Evolutionary conservation across 768 basidiomycete genomes (phyloP), one percentile per base, ranked within the genome.

Genomic region (Lactifluus subvellereus): DNA sequence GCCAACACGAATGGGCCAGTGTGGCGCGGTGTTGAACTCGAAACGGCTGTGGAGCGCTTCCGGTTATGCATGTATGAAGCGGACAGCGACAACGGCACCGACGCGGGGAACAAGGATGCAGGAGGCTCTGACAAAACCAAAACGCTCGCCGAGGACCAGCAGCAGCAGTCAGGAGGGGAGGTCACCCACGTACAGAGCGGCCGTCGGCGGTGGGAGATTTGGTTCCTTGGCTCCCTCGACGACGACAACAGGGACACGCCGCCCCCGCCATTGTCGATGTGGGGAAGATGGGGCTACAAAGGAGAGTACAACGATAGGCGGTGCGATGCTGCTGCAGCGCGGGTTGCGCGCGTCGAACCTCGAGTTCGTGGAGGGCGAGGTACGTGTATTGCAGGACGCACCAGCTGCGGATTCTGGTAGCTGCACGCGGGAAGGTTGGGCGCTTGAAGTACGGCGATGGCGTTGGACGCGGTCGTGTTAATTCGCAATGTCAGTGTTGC

Each of bases 21-120:
- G 37, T 62, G 57, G 30, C 68, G 69, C 16, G 69, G 63, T 1
- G 66, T 73, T 35, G 66, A 73, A 58, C 67, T 73, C 49, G 72
- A 74, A 59, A 74, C 73, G 6, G 54, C 66, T 2, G 65, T 66
- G 20, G 72, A 74, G 59, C 67, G 68, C 54, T 74, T 73, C 69
- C 57, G 72, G 22, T 60, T 73, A 56, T 60, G 62, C 52, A 63
- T 60, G 38, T 51, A 65, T 35, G 51, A 57, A 4, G 59, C 61
- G 14, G 66, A 30, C 22, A 62, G 59, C 27, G 53, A 54, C 40
- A 65, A 60, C 35, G 62, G 3, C 16, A 10, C 6, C 3, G 38
- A 13, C 16, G 6, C 9, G 30, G 14, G 22, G 11, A 42, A 38
- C 13, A 32, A 40, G 22, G 52, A 54, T 14, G 51, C 16, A 6